These are phyloP conservation scores for Ustilago cynodontis DNA, from an alignment of 1,284 basidiomycete species.

Conservation along the genomic window DNA sequence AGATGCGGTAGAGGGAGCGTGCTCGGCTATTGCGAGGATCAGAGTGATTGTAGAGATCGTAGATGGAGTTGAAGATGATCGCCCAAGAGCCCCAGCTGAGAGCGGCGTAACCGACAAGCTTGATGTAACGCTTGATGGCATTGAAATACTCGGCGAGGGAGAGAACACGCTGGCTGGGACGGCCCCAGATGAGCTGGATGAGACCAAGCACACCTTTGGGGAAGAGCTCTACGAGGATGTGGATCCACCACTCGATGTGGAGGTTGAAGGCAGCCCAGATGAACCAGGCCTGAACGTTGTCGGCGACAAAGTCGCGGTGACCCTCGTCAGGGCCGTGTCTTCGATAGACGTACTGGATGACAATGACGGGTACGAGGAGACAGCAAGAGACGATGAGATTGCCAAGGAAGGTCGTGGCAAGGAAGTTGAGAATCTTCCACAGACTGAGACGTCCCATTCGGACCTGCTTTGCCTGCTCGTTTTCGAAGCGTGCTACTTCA, in stretches of 20 bases:
- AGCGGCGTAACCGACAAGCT: conserved; percentile 63
- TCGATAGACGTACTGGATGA: conserved; percentile 63
- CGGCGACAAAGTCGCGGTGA: conserved; percentile 57
- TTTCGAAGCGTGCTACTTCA: conserved; percentile 51
- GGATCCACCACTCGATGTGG: conserved; percentile 65
- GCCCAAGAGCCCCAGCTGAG: conserved; percentile 66
- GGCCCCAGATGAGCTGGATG: conserved; percentile 61
- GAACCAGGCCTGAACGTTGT: conserved; percentile 67
- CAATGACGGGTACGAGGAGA: conserved; percentile 60
- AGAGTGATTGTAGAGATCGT: conserved; percentile 55
- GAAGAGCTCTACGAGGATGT: conserved; percentile 63
- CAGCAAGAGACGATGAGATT: conserved; percentile 60
- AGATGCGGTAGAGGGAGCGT: conserved; percentile 62
- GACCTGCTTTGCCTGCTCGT: conserved; percentile 54
- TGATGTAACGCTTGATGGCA: conserved; percentile 64
- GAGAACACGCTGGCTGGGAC: conserved; percentile 54
- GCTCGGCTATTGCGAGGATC: conserved; percentile 49
- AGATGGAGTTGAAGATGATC: conserved; percentile 66
- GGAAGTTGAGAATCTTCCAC: conserved; percentile 58
- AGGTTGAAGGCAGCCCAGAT: conserved; percentile 69
- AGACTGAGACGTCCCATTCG: conserved; percentile 54
- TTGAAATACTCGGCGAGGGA: conserved; percentile 62
- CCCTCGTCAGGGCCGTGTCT: conserved; percentile 26
- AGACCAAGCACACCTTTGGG: conserved; percentile 51
- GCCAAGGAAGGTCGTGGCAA: conserved; percentile 63